Evolutionary conservation across 306 rosid genomes (phyloP).

Genomic region (Delonix regia): DNA sequence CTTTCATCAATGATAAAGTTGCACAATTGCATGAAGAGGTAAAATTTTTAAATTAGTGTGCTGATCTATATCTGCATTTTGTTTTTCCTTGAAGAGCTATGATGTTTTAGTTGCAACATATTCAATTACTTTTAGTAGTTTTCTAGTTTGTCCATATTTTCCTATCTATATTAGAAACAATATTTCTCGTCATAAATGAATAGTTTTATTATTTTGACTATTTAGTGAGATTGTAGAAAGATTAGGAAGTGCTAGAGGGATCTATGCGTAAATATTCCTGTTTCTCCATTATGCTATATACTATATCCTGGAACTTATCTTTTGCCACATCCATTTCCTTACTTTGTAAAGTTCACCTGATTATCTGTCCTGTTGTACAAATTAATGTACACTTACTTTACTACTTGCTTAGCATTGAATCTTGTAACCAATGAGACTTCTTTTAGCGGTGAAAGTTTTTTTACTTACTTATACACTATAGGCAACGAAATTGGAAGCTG

Average conservation of each 20-base stretch:
- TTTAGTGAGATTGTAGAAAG: not conserved
- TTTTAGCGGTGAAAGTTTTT: constrained; percentile 19
- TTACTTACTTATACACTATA: constrained; percentile 39
- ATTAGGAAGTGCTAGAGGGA: constrained; percentile 11
- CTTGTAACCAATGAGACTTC: constrained; percentile 3
- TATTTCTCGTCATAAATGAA: not conserved
- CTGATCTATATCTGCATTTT: not conserved
- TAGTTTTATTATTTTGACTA: not conserved
- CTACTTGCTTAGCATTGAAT: constrained; percentile 10
- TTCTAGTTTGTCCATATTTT: constrained; percentile 23
- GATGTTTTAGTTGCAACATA: constrained; percentile 18
- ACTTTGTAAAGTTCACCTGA: constrained; percentile 5
- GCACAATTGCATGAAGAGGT: constrained; percentile 70
- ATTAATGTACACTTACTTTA: not conserved
- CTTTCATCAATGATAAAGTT: constrained; percentile 67
- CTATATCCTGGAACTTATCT: not conserved
- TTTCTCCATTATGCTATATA: constrained; percentile 11
- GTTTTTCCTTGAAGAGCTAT: constrained; percentile 16
- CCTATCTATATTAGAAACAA: constrained; percentile 7
- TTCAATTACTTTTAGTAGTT: constrained; percentile 1
- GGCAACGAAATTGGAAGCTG: constrained; percentile 76
- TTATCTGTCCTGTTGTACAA: not conserved
- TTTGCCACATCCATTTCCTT: constrained; percentile 7
- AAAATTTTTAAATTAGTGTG: constrained; percentile 28
- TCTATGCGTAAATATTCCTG: constrained; percentile 15